A percentile compares a stretch with the other conserved stretches of the same genome.
Evolutionary conservation across 345 rosid genomes (phyloP).

Genomic region (Hirschfeldia incana): DNA sequence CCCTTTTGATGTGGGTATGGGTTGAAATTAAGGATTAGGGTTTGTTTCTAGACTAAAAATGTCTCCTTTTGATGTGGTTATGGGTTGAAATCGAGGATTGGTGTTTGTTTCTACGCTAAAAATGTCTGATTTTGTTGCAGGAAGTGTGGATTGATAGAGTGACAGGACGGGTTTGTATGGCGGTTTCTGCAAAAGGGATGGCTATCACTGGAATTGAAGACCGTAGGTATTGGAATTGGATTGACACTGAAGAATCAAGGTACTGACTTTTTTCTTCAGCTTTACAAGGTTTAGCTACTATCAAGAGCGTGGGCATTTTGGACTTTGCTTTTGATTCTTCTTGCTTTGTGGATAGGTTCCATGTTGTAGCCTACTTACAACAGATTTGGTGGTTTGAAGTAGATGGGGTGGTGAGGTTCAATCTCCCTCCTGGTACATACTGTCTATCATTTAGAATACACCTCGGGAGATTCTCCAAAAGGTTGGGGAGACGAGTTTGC

Average conservation of each 20-base stretch:
- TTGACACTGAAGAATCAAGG: conserved; percentile 90
- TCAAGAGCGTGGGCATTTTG: too few relatives aligned
- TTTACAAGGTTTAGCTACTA: neutral
- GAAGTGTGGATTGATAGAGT: conserved; percentile 87
- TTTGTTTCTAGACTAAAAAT: neutral
- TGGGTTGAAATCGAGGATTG: neutral
- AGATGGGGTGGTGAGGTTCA: conserved; percentile 40
- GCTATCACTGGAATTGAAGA: conserved; percentile 85
- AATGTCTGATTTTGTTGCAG: conserved; percentile 43
- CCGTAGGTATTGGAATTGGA: conserved; percentile 93
- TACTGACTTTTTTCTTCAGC: conserved; percentile 19
- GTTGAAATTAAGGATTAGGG: neutral
- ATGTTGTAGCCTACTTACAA: neutral
- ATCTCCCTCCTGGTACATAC: conserved; percentile 73
- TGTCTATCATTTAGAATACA: conserved; percentile 77
- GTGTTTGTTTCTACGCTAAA: neutral
- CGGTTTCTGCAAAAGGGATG: conserved; percentile 80
- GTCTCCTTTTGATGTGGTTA: neutral
- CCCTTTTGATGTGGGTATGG: neutral
- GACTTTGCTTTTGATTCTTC: neutral
- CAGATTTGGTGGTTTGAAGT: conserved; percentile 40
- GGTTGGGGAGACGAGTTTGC: conserved; percentile 73
- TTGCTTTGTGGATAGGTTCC: neutral
- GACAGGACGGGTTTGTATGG: conserved; percentile 81
- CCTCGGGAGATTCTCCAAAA: conserved; percentile 72